Conservation (phyloP, 208 protist species). For the Leishmania amazonensis region DNA sequence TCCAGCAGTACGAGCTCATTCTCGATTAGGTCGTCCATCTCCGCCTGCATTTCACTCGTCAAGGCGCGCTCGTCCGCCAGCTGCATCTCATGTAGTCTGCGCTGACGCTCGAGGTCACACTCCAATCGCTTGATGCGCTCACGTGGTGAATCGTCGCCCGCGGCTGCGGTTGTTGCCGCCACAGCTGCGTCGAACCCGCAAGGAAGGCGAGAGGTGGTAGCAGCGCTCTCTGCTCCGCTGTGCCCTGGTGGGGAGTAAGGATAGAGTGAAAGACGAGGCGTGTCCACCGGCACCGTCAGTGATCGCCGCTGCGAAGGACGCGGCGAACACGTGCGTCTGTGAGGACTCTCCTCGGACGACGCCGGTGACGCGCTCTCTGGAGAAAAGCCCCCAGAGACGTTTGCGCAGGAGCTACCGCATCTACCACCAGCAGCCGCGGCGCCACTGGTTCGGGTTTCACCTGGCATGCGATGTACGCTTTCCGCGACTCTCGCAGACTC, state of each 20-base stretch:
- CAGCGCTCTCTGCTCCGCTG: background rate
- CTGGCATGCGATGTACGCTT: no score
- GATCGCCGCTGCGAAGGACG: slow-evolving; percentile 21
- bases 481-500: background rate
- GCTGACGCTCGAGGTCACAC: slow-evolving; percentile 26
- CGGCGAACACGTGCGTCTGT: slow-evolving; percentile 18
- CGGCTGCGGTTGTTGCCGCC: background rate
- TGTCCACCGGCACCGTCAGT: slow-evolving; percentile 8
- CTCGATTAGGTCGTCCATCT: slow-evolving; percentile 69
- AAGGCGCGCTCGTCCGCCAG: slow-evolving; percentile 46
- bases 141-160: background rate
- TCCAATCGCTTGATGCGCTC: slow-evolving; percentile 14
- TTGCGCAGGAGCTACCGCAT: background rate
- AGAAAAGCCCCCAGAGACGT: background rate
- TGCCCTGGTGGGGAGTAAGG: background rate
- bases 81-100: slow-evolving; percentile 31
- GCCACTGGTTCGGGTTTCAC: background rate
- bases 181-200: background rate
- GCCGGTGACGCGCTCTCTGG: slow-evolving; percentile 10
- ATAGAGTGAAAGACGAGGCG: slow-evolving; percentile 6
- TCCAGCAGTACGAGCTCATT: slow-evolving; percentile 59
- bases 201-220: background rate
- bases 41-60: slow-evolving; percentile 66
- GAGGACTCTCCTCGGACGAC: slow-evolving; percentile 12
- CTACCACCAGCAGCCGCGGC: background rate